Conservation (phyloP, 148 eudicot species). For the Dianthus caryophyllus region DNA sequence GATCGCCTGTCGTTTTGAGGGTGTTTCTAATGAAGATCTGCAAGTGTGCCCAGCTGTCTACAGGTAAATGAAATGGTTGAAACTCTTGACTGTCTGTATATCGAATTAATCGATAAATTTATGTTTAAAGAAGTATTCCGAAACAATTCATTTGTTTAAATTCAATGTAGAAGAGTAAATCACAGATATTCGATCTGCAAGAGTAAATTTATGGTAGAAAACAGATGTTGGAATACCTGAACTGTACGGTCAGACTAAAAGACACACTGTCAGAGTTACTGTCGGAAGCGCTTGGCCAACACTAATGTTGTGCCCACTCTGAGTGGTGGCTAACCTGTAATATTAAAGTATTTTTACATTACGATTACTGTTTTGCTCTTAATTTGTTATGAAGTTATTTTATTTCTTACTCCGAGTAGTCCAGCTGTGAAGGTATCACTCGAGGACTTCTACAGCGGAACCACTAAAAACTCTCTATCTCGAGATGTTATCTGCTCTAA, state of each 20-base stretch:
- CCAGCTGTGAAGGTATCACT: no score
- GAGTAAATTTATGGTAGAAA: background rate
- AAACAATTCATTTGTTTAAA: no score
- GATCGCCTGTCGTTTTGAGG: constrained; percentile 9
- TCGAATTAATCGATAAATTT: background rate
- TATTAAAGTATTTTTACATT: no score
- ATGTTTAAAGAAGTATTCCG: background rate
- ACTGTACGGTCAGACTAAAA: background rate
- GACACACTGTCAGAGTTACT: constrained; percentile 6
- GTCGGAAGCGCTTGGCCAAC: constrained; percentile 12
- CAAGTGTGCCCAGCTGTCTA: constrained; percentile 7
- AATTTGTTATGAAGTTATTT: no score
- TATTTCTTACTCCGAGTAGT: no score
- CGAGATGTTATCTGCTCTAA: no score
- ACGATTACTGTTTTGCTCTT: no score
- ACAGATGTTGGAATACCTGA: constrained; percentile 13
- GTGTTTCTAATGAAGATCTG: background rate
- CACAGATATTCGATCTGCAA: background rate
- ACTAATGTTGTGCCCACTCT: no score
- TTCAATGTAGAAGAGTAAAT: no score
- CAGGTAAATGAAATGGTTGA: background rate
- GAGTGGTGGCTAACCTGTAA: no score
- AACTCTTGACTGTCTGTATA: background rate
- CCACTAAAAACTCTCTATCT: no score
- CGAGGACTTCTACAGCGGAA: no score